Evolutionary conservation across 208 protist genomes (phyloP), one percentile per base, ranked within the genome.

Genomic region (Leishmania turanica): DNA sequence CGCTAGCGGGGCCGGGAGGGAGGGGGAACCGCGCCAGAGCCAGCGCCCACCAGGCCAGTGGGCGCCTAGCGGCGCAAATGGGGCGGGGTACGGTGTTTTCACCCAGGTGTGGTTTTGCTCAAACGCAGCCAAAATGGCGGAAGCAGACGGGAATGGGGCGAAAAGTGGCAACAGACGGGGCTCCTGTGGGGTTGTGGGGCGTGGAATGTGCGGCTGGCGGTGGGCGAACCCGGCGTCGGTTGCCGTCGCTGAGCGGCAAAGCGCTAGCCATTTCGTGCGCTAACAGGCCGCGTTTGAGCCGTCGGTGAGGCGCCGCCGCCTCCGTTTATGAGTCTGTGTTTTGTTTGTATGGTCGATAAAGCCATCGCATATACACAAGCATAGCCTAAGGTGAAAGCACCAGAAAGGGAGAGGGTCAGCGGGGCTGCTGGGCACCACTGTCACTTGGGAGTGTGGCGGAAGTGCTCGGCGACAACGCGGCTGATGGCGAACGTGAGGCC

Each of bases 401-500:
- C 13, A 71, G 17, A 71, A 71, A 49, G 49, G 13, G 65, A 71
- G 17, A 71, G 19, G 65, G 40, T 5, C 40, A 49, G 0, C 13
- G 13, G 4, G 65, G 34, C 40, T 42, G 40, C 37, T 31, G 0
- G 31, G n/a, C 62, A 21, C 11, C 37, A 37, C 37, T 45, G 4
- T 81, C 21, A 82, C 65, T 88, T 91, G 6, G 87, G 88, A 8
- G 93, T 92, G 64, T 89, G 78, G 54, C 89, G 77, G 51, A 94
- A 96, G 79, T 97, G 93, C 45, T 88, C 88, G 2, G 90, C 88
- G 42, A 99, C 76, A 34, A 99, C 81, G 79, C 91, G 91, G n/a
- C 92, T 78, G 27, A 99, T 90, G 69, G 88, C 92, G 60, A 81
- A 70, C 40, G 93, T 99, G 37, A 99, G 58, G 62, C 96, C 93